Base-by-base conservation (phyloP, 768 basidiomycete species). In the Boletus tomentosulus region DNA sequence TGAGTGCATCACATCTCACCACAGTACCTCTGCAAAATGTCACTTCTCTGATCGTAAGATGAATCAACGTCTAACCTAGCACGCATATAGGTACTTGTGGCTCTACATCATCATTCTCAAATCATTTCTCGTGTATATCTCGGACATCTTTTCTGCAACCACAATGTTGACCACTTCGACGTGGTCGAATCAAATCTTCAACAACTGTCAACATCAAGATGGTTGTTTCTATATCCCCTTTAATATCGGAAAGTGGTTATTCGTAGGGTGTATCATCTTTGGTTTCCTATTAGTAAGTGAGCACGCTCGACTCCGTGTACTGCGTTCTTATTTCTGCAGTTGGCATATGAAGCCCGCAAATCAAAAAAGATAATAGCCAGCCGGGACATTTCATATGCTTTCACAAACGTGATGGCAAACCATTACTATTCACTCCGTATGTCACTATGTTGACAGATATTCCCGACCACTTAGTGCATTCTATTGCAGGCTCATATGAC, bases 261-360 rank as follows among this genome's bases (percentile, higher is more conserved):
- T 98, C 75, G 88, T 97, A 19, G 93, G 92, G 44, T 98, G 96
- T 73, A 98, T 99, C 80, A 88, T 97, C 62, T 91, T 97, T 71
- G 93, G 92, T n/a, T 98, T 98, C 76, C 77, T 99, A 28, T 75
- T 99, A 68, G 93, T 92, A 65, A 57, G 88, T 55, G 31, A 22
- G 13, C 25, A 6, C 19, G 19, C 46, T 50, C 19, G n/a, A 13
- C 28, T 6, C 24, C 25, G 8, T n/a, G 4, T 19, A 22, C 31
- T 39, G 56, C 56, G 25, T 54, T 53, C 55, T 60, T 38, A 63
- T 42, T 19, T 37, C 30, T 45, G 13, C 58, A 93, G 94, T 74
- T 98, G 61, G 89, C 85, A 7, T 99, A 98, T 71, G 97, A 99
- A 69, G 80, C 85, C 2, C 83, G 86, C 69, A 98, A 98, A 72